Conservation (phyloP, 306 rosid genomes). For the Trifolium fragiferum region DNA sequence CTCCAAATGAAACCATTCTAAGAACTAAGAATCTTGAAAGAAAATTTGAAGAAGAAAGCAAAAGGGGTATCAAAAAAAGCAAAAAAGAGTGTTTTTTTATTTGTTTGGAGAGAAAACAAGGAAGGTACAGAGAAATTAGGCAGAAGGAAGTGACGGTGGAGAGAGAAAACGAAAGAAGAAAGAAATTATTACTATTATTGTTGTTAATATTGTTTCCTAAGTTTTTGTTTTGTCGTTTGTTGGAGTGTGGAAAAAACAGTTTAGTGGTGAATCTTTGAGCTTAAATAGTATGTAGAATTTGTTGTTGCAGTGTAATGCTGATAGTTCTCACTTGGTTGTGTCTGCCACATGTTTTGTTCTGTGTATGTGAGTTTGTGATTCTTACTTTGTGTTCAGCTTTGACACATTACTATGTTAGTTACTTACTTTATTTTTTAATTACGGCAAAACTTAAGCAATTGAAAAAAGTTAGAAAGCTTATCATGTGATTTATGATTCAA, state of each 20-base stretch:
- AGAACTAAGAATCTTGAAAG: slow-evolving; percentile 17
- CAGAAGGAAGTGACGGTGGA: slow-evolving; percentile 35
- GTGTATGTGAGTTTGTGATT: slow-evolving; percentile 3
- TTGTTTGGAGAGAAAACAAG: slow-evolving; percentile 31
- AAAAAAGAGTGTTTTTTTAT: background rate
- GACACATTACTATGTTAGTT: background rate
- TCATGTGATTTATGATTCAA: too few relatives aligned
- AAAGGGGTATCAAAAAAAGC: slow-evolving; percentile 29
- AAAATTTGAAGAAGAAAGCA: slow-evolving; percentile 22
- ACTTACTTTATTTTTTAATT: too few relatives aligned
- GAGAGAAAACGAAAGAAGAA: slow-evolving; percentile 25
- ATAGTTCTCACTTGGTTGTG: background rate
- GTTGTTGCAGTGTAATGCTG: background rate
- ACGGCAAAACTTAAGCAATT: too few relatives aligned
- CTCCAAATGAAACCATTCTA: slow-evolving; percentile 60
- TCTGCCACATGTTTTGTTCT: slow-evolving; percentile 1
- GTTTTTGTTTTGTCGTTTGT: slow-evolving; percentile 47
- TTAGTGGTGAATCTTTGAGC: slow-evolving; percentile 21
- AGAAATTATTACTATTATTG: background rate
- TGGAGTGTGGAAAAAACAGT: background rate
- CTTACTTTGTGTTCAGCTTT: background rate
- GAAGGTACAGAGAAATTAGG: slow-evolving; percentile 42
- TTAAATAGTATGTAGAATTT: slow-evolving; percentile 33
- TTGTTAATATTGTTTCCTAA: slow-evolving; percentile 14
- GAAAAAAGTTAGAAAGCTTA: too few relatives aligned